Conservation (phyloP, 2,329 filamentous ascomycete genomes). For the Beauveria scarabaeidicola region DNA sequence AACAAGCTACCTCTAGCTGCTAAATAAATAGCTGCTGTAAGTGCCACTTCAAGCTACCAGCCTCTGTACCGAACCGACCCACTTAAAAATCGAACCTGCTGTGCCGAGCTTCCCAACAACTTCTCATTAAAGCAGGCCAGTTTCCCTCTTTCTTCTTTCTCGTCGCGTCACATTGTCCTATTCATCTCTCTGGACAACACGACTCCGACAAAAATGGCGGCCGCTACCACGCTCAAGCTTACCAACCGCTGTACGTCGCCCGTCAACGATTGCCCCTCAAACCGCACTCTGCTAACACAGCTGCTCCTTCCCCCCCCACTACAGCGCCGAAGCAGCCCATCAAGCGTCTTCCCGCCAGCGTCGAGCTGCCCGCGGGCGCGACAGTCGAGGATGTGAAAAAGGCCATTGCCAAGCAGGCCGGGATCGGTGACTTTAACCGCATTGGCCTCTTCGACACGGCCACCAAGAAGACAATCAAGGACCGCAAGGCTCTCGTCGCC, state of each 20-base stretch:
- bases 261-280: neutral
- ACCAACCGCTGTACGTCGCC: slow-evolving; percentile 30
- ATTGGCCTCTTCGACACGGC: slow-evolving; percentile 53
- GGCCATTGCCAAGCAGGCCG: slow-evolving; percentile 41
- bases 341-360: slow-evolving; percentile 42
- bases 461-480: slow-evolving; percentile 54
- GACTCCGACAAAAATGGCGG: slow-evolving; percentile 20
- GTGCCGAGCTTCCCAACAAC: slow-evolving; percentile 9
- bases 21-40: neutral
- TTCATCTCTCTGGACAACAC: neutral
- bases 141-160: neutral
- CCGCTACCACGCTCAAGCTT: slow-evolving; percentile 32
- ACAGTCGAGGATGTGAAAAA: slow-evolving; percentile 55
- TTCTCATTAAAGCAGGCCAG: neutral
- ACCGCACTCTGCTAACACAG: neutral
- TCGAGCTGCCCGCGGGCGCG: slow-evolving; percentile 41
- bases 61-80: neutral
- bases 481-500: slow-evolving; percentile 46
- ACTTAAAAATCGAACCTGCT: slow-evolving; percentile 1
- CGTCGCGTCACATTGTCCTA: neutral
- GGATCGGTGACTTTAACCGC: slow-evolving; percentile 50
- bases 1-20: too few relatives aligned
- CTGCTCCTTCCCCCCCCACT: neutral
- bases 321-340: slow-evolving; percentile 41
- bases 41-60: neutral